Evolutionary conservation across 371 early-diverging fungal species (phyloP).

Genomic region (Thermomucor indicae-seudaticae): DNA sequence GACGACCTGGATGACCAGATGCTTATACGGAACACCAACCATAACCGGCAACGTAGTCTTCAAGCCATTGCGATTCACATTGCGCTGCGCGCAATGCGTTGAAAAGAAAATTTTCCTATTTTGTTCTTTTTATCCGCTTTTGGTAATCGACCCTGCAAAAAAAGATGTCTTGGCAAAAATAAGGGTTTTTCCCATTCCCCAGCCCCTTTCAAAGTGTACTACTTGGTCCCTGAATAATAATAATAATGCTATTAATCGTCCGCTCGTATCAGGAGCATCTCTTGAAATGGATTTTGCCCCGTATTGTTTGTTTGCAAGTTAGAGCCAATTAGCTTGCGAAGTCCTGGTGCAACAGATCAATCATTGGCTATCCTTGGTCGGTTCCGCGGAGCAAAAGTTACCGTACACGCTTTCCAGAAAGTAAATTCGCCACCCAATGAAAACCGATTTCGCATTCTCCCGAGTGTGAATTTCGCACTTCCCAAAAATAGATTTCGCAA

Average conservation of each 20-base stretch:
- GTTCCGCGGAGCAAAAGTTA: neutral
- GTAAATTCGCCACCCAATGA: neutral
- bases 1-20: conserved; percentile 14
- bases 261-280: neutral
- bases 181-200: too few relatives aligned
- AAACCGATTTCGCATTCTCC: neutral
- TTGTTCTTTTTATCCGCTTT: too few relatives aligned
- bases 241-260: too few relatives aligned
- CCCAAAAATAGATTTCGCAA: too few relatives aligned
- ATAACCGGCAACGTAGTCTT: conserved; percentile 16
- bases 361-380: neutral
- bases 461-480: neutral
- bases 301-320: neutral
- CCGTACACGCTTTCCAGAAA: neutral
- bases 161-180: too few relatives aligned
- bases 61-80: conserved; percentile 14
- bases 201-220: too few relatives aligned
- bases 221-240: too few relatives aligned
- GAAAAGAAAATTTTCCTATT: too few relatives aligned
- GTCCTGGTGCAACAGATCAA: neutral
- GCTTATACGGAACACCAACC: conserved; percentile 14
- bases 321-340: neutral
- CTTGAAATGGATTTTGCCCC: neutral
- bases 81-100: conserved; percentile 22
- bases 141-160: too few relatives aligned